Evolutionary conservation across 768 basidiomycete genomes (phyloP).

Genomic region (Leccinum sublutescens): DNA sequence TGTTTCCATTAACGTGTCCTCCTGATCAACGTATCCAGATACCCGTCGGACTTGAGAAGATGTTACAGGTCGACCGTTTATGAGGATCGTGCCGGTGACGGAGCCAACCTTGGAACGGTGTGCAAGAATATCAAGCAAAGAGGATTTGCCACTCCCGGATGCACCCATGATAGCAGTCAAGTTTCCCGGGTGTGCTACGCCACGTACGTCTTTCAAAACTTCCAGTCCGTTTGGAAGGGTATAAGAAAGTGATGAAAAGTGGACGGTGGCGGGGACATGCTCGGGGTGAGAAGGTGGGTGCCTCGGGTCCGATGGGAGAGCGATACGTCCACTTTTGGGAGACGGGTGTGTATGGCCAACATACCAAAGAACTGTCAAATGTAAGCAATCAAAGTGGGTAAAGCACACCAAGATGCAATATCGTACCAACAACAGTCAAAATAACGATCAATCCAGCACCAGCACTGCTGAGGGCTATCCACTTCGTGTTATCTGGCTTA

Average conservation of each 20-base stretch:
- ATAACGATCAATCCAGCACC: slow-evolving; percentile 76
- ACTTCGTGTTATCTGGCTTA: slow-evolving; percentile 78
- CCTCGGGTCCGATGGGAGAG: slow-evolving; percentile 76
- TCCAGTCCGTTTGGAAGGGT: slow-evolving; percentile 54
- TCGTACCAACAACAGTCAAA: slow-evolving; percentile 55
- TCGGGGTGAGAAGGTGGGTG: slow-evolving; percentile 61
- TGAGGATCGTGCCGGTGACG: slow-evolving; percentile 69
- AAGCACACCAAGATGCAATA: neutral
- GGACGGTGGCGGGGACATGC: slow-evolving; percentile 91
- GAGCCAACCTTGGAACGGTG: slow-evolving; percentile 81
- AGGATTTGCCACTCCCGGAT: slow-evolving; percentile 95
- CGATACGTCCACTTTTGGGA: slow-evolving; percentile 64
- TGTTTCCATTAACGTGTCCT: slow-evolving; percentile 96
- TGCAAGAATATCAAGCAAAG: slow-evolving; percentile 94
- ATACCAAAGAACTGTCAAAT: slow-evolving; percentile 77
- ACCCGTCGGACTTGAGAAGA: slow-evolving; percentile 79
- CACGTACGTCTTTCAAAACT: slow-evolving; percentile 81
- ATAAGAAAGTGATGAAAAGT: slow-evolving; percentile 86
- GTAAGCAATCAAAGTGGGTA: neutral
- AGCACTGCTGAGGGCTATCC: slow-evolving; percentile 83
- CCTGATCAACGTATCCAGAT: slow-evolving; percentile 96
- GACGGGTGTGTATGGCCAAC: slow-evolving; percentile 64
- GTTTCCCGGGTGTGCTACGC: slow-evolving; percentile 83
- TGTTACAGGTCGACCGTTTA: slow-evolving; percentile 81
- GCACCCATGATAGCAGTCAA: slow-evolving; percentile 97